A percentile compares a stretch with the other conserved stretches of the same genome.
These are phyloP conservation scores for Tylopilus subfusipes DNA, from an alignment of 768 basidiomycete genomes.

Conservation along the genomic window DNA sequence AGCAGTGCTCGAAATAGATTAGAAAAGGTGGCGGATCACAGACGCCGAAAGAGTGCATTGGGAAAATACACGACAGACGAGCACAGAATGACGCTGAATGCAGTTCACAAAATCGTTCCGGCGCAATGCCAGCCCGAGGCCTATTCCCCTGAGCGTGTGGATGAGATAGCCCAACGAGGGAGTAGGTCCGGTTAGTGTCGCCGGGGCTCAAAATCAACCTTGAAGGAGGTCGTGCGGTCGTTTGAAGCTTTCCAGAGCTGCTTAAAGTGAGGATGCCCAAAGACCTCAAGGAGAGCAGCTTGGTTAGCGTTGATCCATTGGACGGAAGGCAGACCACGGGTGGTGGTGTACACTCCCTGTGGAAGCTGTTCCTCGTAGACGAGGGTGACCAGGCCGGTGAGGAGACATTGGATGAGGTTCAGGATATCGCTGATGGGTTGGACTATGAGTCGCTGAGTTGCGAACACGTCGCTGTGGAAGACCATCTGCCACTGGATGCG, in stretches of 20 bases:
- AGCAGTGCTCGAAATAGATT: constrained; percentile 33
- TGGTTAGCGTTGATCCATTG: constrained; percentile 76
- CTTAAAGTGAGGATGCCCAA: constrained; percentile 69
- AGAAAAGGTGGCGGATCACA: constrained; percentile 26
- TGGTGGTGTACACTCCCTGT: constrained; percentile 67
- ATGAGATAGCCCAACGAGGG: constrained; percentile 3
- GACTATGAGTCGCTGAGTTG: constrained; percentile 63
- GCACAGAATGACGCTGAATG: constrained; percentile 8
- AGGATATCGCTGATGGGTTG: constrained; percentile 69
- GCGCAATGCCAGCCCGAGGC: constrained; percentile 20
- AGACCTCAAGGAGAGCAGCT: constrained; percentile 62
- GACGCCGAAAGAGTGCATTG: constrained; percentile 19
- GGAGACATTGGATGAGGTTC: constrained; percentile 65
- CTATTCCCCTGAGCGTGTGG: constrained; percentile 8
- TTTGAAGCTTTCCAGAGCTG: constrained; percentile 70
- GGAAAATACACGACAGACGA: constrained; percentile 14
- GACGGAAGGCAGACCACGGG: constrained; percentile 71
- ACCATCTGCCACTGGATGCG: constrained; percentile 90
- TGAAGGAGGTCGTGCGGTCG: constrained; percentile 69
- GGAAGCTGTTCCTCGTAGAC: constrained; percentile 74
- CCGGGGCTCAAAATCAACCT: constrained; percentile 59
- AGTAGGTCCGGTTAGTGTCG: constrained; percentile 29
- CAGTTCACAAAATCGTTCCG: background rate
- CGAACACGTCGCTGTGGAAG: constrained; percentile 76
- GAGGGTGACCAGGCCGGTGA: constrained; percentile 68